Conservation (phyloP, 2,329 filamentous ascomycete genomes). For the Tolypocladium sp. region DNA sequence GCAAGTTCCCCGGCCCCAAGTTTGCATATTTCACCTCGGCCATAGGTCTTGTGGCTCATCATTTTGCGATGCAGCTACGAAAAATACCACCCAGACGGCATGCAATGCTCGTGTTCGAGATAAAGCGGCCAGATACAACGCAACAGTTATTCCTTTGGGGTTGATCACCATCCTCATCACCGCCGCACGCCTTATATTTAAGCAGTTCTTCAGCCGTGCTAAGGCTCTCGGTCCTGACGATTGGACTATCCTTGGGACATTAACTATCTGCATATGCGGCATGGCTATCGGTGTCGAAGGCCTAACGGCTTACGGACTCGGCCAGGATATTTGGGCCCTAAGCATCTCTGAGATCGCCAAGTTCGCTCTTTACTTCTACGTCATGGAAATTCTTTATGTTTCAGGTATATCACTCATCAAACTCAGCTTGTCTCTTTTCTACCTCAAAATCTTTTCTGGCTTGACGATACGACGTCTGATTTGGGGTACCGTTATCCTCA, state of each 20-base stretch:
- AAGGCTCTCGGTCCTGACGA: slow-evolving; percentile 24
- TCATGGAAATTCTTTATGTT: slow-evolving; percentile 30
- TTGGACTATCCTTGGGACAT: slow-evolving; percentile 18
- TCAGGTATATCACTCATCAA: slow-evolving; percentile 31
- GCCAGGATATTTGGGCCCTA: slow-evolving; percentile 36
- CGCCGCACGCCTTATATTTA: slow-evolving; percentile 24
- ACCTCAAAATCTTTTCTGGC: slow-evolving; percentile 37
- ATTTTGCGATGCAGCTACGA: neutral
- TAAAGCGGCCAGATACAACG: neutral
- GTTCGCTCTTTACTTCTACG: slow-evolving; percentile 29
- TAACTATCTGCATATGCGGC: slow-evolving; percentile 16
- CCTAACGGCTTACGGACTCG: slow-evolving; percentile 26
- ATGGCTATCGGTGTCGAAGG: slow-evolving; percentile 18
- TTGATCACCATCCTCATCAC: slow-evolving; percentile 17
- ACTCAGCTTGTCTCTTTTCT: slow-evolving; percentile 39
- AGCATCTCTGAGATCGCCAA: slow-evolving; percentile 25
- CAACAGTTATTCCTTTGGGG: neutral
- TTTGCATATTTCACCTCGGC: neutral
- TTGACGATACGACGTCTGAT: slow-evolving; percentile 23
- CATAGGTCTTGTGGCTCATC: neutral
- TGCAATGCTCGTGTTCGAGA: neutral
- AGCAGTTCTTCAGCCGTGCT: slow-evolving; percentile 22
- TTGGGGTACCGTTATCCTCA: slow-evolving; percentile 14
- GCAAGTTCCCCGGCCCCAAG: neutral
- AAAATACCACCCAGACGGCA: neutral